Evolutionary conservation across 1,284 basidiomycete genomes (phyloP), one percentile per base, ranked within the genome.

Genomic region (Mycena citricolor): DNA sequence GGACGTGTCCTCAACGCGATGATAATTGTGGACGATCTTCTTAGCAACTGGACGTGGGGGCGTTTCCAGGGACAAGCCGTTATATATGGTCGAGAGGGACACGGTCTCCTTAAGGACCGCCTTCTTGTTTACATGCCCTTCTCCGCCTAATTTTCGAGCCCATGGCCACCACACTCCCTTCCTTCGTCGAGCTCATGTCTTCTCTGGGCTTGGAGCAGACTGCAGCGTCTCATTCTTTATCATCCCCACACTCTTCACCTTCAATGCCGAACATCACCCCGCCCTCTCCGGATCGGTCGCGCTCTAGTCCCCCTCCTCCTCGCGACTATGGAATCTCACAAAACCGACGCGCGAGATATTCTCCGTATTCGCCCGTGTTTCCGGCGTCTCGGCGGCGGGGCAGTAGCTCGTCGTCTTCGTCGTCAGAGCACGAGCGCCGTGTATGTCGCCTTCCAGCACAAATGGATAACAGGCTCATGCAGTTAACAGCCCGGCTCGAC

Each of bases 101-200:
- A 54, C 42, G 29, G 43, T 51, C 39, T 39, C 47, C 54, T 60
- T 56, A 60, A 64, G 66, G 64, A 65, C 52, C 51, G 57, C 63
- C 59, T 56, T 61, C 59, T 61, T 58, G 57, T 62, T 59, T 58
- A 63, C 60, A 63, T 61, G 54, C 57, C 57, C 51, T 40, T 56
- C 57, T 61, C 58, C 53, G 59, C 61, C 60, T 60, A 49, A 62
- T 59, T 57, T 41, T 52, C 54, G 53, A 64, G n/a, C n/a, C n/a
- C n/a, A n/a, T 56, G 61, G 84, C 81, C 77, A 72, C 81, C 56
- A 68, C 83, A 58, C 81, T 90, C 59, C 86, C 86, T 59, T 88
- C 86, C 47, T 90, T 90, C 63, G 80, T 87, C 49, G 80, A 89
- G 67, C 83, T 90, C 62, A 87, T 90, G 85, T 77, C 79, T 52